A percentile compares a stretch with the other conserved stretches of the same genome.
phyloP scores from a whole-genome alignment of 2,329 filamentous ascomycete genomes.

The Colletotrichum tropicicola region DNA sequence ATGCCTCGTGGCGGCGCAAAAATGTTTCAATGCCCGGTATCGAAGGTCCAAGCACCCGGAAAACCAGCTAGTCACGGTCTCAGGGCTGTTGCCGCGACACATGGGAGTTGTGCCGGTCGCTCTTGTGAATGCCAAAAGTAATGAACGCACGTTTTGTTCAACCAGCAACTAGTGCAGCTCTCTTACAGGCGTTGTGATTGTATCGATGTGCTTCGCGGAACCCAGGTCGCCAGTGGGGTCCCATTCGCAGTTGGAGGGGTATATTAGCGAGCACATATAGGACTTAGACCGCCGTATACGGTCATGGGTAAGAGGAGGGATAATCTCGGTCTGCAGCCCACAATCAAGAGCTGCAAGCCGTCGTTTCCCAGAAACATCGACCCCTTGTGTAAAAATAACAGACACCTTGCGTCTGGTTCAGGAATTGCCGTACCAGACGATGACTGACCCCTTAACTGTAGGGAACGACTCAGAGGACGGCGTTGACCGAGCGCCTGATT shows the following conservation, averaged over 20 bases:
- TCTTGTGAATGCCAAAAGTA: background rate
- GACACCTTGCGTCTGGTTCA: background rate
- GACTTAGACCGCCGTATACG: conserved; percentile 42
- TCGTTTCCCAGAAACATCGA: conserved; percentile 17
- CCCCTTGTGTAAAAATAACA: conserved; percentile 19
- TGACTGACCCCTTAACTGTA: conserved; percentile 17
- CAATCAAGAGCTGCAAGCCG: conserved; percentile 28
- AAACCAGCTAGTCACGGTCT: background rate
- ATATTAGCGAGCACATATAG: conserved; percentile 49
- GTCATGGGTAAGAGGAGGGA: conserved; percentile 38
- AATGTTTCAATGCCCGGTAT: conserved; percentile 7
- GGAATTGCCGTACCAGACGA: conserved; percentile 7
- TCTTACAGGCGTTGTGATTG: background rate
- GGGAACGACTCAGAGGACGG: conserved; percentile 8
- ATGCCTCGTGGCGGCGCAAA: background rate
- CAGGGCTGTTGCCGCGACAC: background rate
- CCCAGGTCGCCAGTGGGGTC: conserved; percentile 26
- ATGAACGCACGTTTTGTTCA: conserved; percentile 10
- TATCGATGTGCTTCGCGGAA: conserved; percentile 24
- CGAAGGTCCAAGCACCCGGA: background rate
- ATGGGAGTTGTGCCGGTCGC: background rate
- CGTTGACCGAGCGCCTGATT: conserved; percentile 2
- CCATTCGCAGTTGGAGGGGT: conserved; percentile 31
- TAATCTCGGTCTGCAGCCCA: conserved; percentile 46
- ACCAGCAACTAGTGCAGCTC: conserved; percentile 10